These are phyloP conservation scores for Apophysomyces ossiformis DNA, from an alignment of 371 early-diverging fungal genomes.

Conservation along the genomic window DNA sequence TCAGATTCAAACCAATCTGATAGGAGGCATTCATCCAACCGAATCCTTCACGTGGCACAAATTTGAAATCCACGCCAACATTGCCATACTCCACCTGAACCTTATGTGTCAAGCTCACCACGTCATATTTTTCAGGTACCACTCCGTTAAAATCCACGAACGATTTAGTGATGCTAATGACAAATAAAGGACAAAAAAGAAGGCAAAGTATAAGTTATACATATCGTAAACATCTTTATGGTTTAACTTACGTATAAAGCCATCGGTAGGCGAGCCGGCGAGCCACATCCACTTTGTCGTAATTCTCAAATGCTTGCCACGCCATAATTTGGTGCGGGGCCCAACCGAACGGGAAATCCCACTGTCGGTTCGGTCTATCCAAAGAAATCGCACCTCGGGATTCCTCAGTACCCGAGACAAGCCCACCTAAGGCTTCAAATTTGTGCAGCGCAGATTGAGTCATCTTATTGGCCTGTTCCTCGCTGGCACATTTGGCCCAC, in stretches of 20 bases:
- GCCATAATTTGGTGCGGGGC: conserved; percentile 98
- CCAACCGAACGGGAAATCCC: conserved; percentile 98
- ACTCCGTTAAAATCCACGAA: conserved; percentile 98
- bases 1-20: conserved; percentile 82
- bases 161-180: conserved; percentile 77
- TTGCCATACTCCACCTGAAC: conserved; percentile 96
- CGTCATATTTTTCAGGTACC: conserved; percentile 97
- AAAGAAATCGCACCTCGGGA: conserved; percentile 79
- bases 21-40: conserved; percentile 98
- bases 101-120: conserved; percentile 88
- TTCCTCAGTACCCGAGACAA: conserved; percentile 88
- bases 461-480: conserved; percentile 68
- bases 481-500: conserved; percentile 74
- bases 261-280: conserved; percentile 91
- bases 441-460: conserved; percentile 55
- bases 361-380: conserved; percentile 93
- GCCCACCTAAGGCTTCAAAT: conserved; percentile 89
- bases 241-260: conserved; percentile 78
- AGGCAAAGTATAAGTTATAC: neutral
- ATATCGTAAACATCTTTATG: neutral
- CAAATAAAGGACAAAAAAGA: conserved; percentile 3
- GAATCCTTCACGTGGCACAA: conserved; percentile 94
- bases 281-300: conserved; percentile 81
- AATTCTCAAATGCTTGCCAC: conserved; percentile 89
- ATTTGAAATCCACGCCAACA: conserved; percentile 94